Evolutionary conservation across 2,329 filamentous ascomycete species (phyloP).

Genomic region (Calonectria pseudoturangicola): DNA sequence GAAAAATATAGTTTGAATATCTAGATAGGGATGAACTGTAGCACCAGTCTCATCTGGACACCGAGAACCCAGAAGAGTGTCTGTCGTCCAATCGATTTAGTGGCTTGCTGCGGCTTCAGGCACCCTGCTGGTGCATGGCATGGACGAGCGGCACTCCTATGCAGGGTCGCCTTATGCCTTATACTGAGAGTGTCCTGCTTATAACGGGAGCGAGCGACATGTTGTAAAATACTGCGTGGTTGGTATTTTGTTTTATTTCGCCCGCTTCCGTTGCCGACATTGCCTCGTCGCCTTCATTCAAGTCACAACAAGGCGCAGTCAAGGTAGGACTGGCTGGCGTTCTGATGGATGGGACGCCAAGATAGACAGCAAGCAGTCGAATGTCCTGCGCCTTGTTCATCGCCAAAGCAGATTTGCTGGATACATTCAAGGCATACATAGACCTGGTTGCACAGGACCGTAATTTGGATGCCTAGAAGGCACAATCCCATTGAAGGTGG

Average conservation of each 20-base stretch:
- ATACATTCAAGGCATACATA: background rate
- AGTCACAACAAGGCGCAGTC: background rate
- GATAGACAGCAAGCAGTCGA: background rate
- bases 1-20: background rate
- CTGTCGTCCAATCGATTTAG: slow-evolving; percentile 4
- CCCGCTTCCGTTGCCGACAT: too few relatives aligned
- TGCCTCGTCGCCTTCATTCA: too few relatives aligned
- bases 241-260: too few relatives aligned
- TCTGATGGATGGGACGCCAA: background rate
- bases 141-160: background rate
- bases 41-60: slow-evolving; percentile 28
- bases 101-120: background rate
- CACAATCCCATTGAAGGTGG: slow-evolving; percentile 28
- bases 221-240: too few relatives aligned
- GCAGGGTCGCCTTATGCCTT: background rate
- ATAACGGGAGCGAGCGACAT: too few relatives aligned
- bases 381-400: background rate
- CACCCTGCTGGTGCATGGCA: background rate
- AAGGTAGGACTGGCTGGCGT: background rate
- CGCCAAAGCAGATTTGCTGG: background rate
- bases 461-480: slow-evolving; percentile 36
- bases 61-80: slow-evolving; percentile 26
- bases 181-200: background rate
- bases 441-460: background rate
- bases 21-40: slow-evolving; percentile 28